phyloP scores from a whole-genome alignment of 2,329 filamentous ascomycete species.

The Pseudocercospora vitis region DNA sequence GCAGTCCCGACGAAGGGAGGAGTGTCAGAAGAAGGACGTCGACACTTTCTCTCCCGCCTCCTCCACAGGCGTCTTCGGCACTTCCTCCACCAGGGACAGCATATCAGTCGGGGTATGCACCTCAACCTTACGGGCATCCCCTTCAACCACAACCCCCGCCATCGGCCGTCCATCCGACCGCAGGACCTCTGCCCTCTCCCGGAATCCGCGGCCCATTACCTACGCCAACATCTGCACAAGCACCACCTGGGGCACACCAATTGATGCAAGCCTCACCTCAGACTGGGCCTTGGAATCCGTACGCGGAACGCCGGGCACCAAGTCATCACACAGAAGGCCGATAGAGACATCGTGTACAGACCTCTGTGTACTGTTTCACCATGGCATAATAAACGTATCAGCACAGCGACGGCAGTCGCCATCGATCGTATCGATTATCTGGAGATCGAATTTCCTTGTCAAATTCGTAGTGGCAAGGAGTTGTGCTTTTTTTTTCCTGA shows the following conservation, averaged over 20 bases:
- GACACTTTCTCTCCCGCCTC: conserved; percentile 29
- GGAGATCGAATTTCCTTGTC: neutral
- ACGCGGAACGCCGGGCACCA: conserved; percentile 27
- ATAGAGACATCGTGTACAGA: too few species aligned
- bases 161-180: conserved; percentile 20
- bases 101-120: conserved; percentile 22
- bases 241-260: conserved; percentile 19
- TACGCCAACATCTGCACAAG: conserved; percentile 15
- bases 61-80: conserved; percentile 14
- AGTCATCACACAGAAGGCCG: conserved; percentile 11
- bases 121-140: conserved; percentile 24
- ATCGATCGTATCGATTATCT: neutral
- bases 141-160: conserved; percentile 26
- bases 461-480: neutral
- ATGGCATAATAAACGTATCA: too few species aligned
- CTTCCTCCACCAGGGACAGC: conserved; percentile 11
- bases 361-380: too few species aligned
- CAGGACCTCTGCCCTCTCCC: conserved; percentile 27
- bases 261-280: conserved; percentile 38
- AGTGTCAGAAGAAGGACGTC: conserved; percentile 34
- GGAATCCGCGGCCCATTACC: conserved; percentile 17
- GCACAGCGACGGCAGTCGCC: neutral
- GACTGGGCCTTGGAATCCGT: conserved; percentile 39
- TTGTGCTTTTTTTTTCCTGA: neutral
- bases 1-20: conserved; percentile 32